Percentiles rank a stretch among this genome's conserved stretches.
Conservation (phyloP, 2,329 filamentous ascomycete genomes). For the Zasmidium angulare region DNA sequence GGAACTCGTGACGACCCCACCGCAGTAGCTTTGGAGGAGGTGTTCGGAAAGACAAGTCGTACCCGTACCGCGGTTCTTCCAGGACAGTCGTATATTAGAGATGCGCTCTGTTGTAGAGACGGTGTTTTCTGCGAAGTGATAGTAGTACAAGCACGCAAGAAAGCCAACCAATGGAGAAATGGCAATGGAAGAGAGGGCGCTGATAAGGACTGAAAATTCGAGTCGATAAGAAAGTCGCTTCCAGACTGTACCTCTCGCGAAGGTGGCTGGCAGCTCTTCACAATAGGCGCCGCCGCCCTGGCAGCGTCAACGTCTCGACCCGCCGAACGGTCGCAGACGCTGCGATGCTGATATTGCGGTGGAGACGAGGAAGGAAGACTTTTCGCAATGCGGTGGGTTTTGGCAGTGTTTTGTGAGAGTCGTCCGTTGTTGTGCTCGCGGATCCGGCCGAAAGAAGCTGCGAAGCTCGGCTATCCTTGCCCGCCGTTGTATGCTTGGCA, state of each 20-base stretch:
- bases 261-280: not conserved
- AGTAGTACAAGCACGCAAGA: conserved; percentile 2
- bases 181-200: conserved; percentile 2
- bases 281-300: not conserved
- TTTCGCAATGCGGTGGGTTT: not conserved
- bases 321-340: too few relatives aligned
- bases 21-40: conserved; percentile 2
- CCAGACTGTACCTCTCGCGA: not conserved
- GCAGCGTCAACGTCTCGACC: not conserved
- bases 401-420: not conserved
- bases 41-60: not conserved
- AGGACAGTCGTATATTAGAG: not conserved
- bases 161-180: not conserved
- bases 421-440: not conserved
- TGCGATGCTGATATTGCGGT: not conserved
- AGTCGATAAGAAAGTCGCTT: conserved; percentile 1
- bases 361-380: not conserved
- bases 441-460: not conserved
- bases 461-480: not conserved
- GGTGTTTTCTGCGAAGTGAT: not conserved
- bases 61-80: conserved; percentile 1
- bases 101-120: not conserved
- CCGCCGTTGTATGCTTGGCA: not conserved
- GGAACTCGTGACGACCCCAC: conserved; percentile 12
- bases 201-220: conserved; percentile 4